These are phyloP conservation scores for Boletus fagicola DNA, from an alignment of 768 basidiomycete genomes.

Conservation along the genomic window DNA sequence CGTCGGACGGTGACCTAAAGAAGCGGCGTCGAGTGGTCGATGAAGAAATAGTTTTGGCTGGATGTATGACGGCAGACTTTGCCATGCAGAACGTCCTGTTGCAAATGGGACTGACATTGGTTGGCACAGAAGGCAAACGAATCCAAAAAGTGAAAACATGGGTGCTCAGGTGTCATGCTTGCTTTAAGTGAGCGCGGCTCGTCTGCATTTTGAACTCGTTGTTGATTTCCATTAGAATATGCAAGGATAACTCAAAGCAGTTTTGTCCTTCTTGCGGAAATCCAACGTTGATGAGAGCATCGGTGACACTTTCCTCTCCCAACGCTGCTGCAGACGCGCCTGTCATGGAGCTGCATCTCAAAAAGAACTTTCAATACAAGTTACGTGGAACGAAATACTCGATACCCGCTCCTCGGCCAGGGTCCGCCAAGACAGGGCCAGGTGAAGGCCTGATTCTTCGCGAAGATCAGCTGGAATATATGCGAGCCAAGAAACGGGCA, in stretches of 20 bases:
- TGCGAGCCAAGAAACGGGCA: conserved; percentile 74
- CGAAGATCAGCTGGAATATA: conserved; percentile 89
- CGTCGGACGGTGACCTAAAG: conserved; percentile 32
- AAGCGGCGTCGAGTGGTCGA: conserved; percentile 38
- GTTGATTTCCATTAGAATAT: conserved; percentile 57
- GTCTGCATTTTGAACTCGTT: neutral
- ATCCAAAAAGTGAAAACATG: conserved; percentile 92
- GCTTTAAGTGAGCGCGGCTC: conserved; percentile 82
- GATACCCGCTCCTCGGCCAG: conserved; percentile 87
- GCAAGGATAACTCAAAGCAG: conserved; percentile 90
- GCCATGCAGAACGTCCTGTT: conserved; percentile 98
- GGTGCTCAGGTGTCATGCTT: conserved; percentile 96
- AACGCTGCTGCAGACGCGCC: conserved; percentile 59
- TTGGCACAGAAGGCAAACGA: conserved; percentile 86
- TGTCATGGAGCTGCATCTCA: conserved; percentile 85
- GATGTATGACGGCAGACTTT: conserved; percentile 98
- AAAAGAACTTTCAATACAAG: conserved; percentile 93
- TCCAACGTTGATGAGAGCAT: conserved; percentile 83
- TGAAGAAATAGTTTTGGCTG: conserved; percentile 53
- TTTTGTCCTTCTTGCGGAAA: conserved; percentile 99
- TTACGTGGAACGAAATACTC: conserved; percentile 89
- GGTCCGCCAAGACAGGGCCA: conserved; percentile 78
- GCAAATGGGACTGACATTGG: conserved; percentile 89
- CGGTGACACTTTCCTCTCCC: conserved; percentile 79
- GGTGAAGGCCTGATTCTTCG: conserved; percentile 85